A percentile compares a stretch with the other conserved stretches of the same genome.
phyloP scores from a whole-genome alignment of 2,329 filamentous ascomycete genomes.

The Dryadomyces quercus-mongolicae region DNA sequence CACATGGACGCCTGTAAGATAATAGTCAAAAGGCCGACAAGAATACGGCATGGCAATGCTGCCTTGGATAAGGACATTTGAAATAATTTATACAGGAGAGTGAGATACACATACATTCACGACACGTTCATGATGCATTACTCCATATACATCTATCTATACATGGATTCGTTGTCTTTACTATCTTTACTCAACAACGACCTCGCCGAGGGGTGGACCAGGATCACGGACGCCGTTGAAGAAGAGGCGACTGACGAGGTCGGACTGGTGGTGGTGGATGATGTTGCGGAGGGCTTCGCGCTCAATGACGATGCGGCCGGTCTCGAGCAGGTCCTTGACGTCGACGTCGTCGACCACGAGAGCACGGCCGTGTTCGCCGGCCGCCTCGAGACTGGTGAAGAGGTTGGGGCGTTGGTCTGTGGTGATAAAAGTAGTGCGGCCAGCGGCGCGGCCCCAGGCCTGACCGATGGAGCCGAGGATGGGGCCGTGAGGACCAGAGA shows the following conservation, averaged over 20 bases:
- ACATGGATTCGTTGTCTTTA: not conserved
- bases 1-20: too few relatives aligned
- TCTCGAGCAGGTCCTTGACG: constrained; percentile 86
- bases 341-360: constrained; percentile 70
- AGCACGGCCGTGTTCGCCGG: constrained; percentile 56
- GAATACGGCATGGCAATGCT: not conserved
- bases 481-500: not conserved
- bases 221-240: constrained; percentile 26
- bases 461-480: constrained; percentile 29
- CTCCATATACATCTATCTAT: too few relatives aligned
- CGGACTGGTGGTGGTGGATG: constrained; percentile 59
- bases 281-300: constrained; percentile 65
- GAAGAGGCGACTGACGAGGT: constrained; percentile 39
- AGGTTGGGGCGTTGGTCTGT: constrained; percentile 47
- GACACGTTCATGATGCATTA: too few relatives aligned
- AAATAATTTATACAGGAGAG: not conserved
- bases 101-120: too few relatives aligned
- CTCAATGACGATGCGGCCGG: constrained; percentile 78
- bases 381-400: constrained; percentile 51
- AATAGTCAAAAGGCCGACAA: too few relatives aligned
- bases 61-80: not conserved
- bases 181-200: constrained; percentile 16
- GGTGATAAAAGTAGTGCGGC: constrained; percentile 67
- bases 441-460: constrained; percentile 52
- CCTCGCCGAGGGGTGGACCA: constrained; percentile 25